phyloP scores from a whole-genome alignment of 2,329 filamentous ascomycete species.

The Metarhizium robertsii region DNA sequence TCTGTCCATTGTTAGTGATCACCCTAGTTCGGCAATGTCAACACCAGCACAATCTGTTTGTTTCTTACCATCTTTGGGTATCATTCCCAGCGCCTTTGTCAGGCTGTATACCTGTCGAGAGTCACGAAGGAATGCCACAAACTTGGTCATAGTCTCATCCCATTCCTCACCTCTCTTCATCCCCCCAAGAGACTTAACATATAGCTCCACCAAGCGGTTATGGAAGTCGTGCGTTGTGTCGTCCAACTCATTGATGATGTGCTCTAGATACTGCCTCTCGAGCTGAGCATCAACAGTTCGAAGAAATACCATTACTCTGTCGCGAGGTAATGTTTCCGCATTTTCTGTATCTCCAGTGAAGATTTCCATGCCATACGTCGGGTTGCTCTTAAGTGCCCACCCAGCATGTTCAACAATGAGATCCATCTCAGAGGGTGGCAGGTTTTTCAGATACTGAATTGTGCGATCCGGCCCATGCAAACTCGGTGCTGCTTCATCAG shows the following conservation, averaged over 20 bases:
- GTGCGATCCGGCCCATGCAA: conserved; percentile 78
- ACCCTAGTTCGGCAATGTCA: background rate
- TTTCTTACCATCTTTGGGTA: conserved; percentile 66
- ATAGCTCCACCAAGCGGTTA: conserved; percentile 67
- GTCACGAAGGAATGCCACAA: conserved; percentile 65
- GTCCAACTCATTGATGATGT: conserved; percentile 79
- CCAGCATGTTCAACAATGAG: conserved; percentile 84
- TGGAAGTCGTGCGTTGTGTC: conserved; percentile 83
- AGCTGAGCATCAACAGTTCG: conserved; percentile 58
- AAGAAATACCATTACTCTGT: conserved; percentile 67
- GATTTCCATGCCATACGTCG: conserved; percentile 77
- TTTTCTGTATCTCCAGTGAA: conserved; percentile 93
- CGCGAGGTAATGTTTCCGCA: conserved; percentile 76
- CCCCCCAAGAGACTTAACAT: conserved; percentile 46
- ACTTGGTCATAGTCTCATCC: conserved; percentile 50
- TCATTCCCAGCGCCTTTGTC: conserved; percentile 63
- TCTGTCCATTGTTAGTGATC: conserved; percentile 40
- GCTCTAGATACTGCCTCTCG: conserved; percentile 77
- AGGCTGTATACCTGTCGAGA: conserved; percentile 71
- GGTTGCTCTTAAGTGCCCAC: conserved; percentile 71
- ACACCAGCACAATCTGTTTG: conserved; percentile 2
- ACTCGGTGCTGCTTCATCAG: conserved; percentile 38
- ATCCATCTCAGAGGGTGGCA: conserved; percentile 81
- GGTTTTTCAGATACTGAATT: conserved; percentile 78
- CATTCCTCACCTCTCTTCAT: conserved; percentile 38